Evolutionary conservation across 2,329 filamentous ascomycete species (phyloP).

Genomic region (Diplodia sapinea): DNA sequence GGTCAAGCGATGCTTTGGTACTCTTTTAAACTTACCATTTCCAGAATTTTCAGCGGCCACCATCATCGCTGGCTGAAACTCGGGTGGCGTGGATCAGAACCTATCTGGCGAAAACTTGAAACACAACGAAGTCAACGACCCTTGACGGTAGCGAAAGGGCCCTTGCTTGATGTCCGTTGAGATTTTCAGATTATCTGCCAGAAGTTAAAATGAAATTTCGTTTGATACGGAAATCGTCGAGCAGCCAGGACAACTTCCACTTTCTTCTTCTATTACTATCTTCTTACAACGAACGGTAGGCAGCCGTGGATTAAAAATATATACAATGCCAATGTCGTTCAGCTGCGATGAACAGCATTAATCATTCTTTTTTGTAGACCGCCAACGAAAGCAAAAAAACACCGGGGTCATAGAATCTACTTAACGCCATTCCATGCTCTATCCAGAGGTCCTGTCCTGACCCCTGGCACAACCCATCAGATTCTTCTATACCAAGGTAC

Average conservation of each 20-base stretch:
- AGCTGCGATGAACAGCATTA: slow-evolving; percentile 23
- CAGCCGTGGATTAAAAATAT: slow-evolving; percentile 24
- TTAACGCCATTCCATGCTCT: slow-evolving; percentile 6
- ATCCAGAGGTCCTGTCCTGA: slow-evolving; percentile 19
- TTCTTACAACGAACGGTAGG: slow-evolving; percentile 25
- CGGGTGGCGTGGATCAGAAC: background rate
- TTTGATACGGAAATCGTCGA: background rate
- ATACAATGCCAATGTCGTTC: slow-evolving; percentile 22
- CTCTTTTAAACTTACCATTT: too few species aligned
- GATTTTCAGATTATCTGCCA: background rate
- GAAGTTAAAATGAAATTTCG: background rate
- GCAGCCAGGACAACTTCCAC: background rate
- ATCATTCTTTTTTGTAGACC: slow-evolving; percentile 14
- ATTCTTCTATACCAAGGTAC: background rate
- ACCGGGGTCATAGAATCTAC: slow-evolving; percentile 3
- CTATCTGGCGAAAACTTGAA: background rate
- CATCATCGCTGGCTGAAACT: too few species aligned
- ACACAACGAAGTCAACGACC: too few species aligned
- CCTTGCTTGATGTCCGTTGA: background rate
- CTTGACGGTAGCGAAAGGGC: too few species aligned
- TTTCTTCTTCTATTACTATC: background rate
- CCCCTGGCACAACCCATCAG: background rate
- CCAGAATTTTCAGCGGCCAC: too few species aligned
- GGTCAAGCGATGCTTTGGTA: too few species aligned
- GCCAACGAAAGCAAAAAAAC: slow-evolving; percentile 1